Base-by-base conservation (phyloP, 371 early-diverging fungal genomes). In the Rhizopus arrhizus region DNA sequence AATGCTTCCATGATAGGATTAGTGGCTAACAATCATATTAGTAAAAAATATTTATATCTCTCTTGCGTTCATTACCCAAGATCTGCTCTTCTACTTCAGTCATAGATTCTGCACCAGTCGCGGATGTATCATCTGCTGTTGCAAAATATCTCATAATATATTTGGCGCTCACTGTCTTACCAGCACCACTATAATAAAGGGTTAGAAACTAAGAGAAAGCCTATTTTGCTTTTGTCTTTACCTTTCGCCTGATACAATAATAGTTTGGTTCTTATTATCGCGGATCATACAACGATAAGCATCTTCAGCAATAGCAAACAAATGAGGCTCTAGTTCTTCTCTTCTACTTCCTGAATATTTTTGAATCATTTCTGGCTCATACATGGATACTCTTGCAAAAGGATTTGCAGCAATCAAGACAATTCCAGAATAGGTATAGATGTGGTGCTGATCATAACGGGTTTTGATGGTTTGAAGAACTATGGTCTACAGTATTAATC, bases 1-100 rank as follows among this genome's bases (percentile, higher is more conserved):
- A 99, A 99, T 22, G 98, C 93, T 86, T 99, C 99, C 82, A 99
- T 90, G 69, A 99, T 94, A 16, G 99, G 98, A 77, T 99, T 98
- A 55, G 99, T 96, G 12, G 97, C 91, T 81, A 56, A 32, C 45
- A 28, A 38, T 31, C 16, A 28, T 36, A 11, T 36, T 36, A 36
- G 31, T 29, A 15, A n/a, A 53, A 28, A 29, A 13, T n/a, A 15
- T 4, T n/a, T 10, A 49, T 36, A 13, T 13, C n/a, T 42, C 15
- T 12, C 45, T n/a, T 47, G 40, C 34, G 48, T 13, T 12, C 11
- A 40, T 53, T 69, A 81, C 84, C 84, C 51, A 92, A 70, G 64
- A 93, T 90, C 72, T 90, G 89, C 64, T 90, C 87, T 70, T 93
- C 93, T 4, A 91, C 89, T 66, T 88, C 88, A 43, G 91, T 90